phyloP scores from a whole-genome alignment of 257 asterid species.

The Craterostigma plantagineum region DNA sequence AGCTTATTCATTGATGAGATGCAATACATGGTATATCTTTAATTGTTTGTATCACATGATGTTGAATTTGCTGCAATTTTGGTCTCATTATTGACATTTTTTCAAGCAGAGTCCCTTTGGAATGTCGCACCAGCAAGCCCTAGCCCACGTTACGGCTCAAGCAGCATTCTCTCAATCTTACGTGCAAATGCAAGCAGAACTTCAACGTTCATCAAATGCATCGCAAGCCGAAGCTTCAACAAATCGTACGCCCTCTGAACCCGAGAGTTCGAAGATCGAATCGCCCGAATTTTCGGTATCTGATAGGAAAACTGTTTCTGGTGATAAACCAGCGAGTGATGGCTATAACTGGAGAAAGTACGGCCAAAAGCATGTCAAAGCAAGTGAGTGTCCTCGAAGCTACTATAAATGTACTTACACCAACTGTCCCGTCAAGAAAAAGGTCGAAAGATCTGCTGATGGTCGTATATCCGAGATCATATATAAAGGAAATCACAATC shows the following conservation, averaged over 20 bases:
- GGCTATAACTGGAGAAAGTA: conserved; percentile 99
- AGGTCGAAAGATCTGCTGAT: conserved; percentile 49
- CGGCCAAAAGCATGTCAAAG: conserved; percentile 85
- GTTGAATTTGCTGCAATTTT: too few species aligned
- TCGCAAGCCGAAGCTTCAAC: conserved; percentile 16
- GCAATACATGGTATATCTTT: background rate
- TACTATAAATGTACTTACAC: conserved; percentile 69
- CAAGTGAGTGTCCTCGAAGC: conserved; percentile 83
- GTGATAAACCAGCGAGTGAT: conserved; percentile 51
- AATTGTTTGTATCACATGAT: too few species aligned
- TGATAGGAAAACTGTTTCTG: conserved; percentile 20
- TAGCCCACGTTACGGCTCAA: conserved; percentile 95
- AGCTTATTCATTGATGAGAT: too few species aligned
- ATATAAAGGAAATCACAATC: conserved; percentile 79
- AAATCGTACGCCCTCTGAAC: conserved; percentile 12
- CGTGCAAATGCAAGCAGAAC: conserved; percentile 34
- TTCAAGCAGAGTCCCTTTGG: conserved; percentile 84
- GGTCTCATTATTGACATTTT: conserved; percentile 4
- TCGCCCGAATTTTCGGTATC: conserved; percentile 31
- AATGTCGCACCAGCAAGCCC: conserved; percentile 95
- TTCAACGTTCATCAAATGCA: conserved; percentile 23
- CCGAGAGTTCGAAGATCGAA: conserved; percentile 19
- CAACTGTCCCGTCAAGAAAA: conserved; percentile 74
- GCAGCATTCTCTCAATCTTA: conserved; percentile 59
- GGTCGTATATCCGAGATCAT: conserved; percentile 67